Evolutionary conservation across 73 alveolate genomes (phyloP), one percentile per base, ranked within the genome.

Genomic region (Tetrahymena elliotti): DNA sequence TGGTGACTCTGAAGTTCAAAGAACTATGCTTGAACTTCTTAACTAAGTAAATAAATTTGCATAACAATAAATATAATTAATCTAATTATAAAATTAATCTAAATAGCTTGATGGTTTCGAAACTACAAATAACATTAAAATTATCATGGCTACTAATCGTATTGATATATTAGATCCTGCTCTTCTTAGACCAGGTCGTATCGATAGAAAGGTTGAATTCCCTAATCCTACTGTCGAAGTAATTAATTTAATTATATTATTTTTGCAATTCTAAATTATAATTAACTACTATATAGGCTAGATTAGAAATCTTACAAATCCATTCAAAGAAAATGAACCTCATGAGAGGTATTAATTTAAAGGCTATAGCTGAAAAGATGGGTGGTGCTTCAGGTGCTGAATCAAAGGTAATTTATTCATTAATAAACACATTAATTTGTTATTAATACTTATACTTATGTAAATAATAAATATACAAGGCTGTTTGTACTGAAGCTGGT

Each of bases 331-430:
- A 99, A 98, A 98, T 98, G 99, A 99, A 98, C 97, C 94, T 99
- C 93, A 99, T 98, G 97, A 98, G 99, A 97, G 99, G 99, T 38
- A 98, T 99, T 93, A 99, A 98, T 97, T 97, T 98, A 83, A 84
- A 93, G 84, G 99, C 99, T 97, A 99, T 99, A 88, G 99, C 99
- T 10, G 97, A 98, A 88, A 93, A 94, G 94, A 98, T 99, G 99
- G 96, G 97, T 53, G 99, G 99, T 16, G 99, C 99, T 39, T 97
- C 99, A 35, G 99, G 99, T n/a, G 99, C 99, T 1, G 99, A 99
- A 95, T 97, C 99, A 68, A 99, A 99, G 97, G 99, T 99, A 68
- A 94, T n/a, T n/a, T n/a, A n/a, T n/a, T n/a, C n/a, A n/a, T 92
- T 35, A 41, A 35, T 35, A 20, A 24, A 5, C 15, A 41, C 83